These are phyloP conservation scores for Komagataella ulmi DNA, from an alignment of 805 yeast species.

Conservation along the genomic window DNA sequence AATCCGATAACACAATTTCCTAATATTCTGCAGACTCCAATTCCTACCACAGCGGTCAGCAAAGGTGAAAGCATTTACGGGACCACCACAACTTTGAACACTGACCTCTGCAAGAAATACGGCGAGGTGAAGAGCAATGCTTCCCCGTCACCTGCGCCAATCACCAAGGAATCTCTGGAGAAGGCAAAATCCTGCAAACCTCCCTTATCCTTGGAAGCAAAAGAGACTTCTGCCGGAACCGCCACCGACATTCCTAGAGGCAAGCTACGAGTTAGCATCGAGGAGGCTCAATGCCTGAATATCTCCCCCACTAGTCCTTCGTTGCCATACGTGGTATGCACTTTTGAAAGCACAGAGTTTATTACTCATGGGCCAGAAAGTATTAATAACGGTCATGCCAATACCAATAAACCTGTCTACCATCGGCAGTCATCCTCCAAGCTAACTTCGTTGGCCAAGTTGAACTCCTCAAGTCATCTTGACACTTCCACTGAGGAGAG, in stretches of 20 bases:
- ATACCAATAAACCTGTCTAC: constrained; percentile 18
- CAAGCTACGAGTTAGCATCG: constrained; percentile 64
- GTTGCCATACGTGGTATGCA: constrained; percentile 82
- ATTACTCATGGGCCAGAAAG: constrained; percentile 71
- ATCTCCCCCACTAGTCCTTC: constrained; percentile 37
- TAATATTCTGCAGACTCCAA: constrained; percentile 31
- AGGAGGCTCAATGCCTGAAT: constrained; percentile 63
- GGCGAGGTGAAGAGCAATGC: constrained; percentile 5
- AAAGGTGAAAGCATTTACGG: constrained; percentile 56
- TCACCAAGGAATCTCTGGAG: constrained; percentile 1
- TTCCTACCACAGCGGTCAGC: constrained; percentile 61
- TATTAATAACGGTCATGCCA: constrained; percentile 9
- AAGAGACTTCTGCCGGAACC: constrained; percentile 1
- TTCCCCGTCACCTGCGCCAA: constrained; percentile 3
- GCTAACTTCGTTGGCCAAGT: constrained; percentile 14
- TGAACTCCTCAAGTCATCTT: constrained; percentile 11
- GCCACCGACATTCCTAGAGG: constrained; percentile 51
- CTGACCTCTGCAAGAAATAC: constrained; percentile 9
- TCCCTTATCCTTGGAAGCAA: background rate
- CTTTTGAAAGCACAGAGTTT: constrained; percentile 84
- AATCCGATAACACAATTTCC: constrained; percentile 12
- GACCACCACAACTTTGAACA: constrained; percentile 34
- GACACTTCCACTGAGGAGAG: background rate
- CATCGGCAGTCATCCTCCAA: constrained; percentile 32
- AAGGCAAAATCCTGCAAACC: background rate